Base-by-base conservation (phyloP, 441 rosid genomes). In the Populus tomentosa region DNA sequence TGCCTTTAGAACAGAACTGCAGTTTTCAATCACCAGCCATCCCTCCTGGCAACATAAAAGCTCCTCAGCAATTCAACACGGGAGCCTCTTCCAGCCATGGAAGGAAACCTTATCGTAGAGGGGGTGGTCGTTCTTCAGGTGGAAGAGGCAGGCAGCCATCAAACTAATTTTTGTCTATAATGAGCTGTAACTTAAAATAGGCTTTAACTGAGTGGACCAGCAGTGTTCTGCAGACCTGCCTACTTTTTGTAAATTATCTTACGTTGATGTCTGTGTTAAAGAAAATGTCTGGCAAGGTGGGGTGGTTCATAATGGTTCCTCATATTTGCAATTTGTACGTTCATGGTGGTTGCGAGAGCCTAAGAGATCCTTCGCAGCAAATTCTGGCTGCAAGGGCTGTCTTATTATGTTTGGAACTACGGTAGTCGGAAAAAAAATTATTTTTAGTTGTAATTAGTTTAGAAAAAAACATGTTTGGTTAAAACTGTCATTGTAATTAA, bases 1-100 rank as follows among this genome's bases (percentile, higher is more conserved):
- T 30, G 10, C 68, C 33, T 20, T 24, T 67, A 20, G 78, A 77
- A 30, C 89, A 82, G 80, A 81, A 74, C 70, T 5, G 56, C 46
- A 83, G 82, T 65, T 61, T 46, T 69, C 86, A 80, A 20, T 70
- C 61, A 61, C 80, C 82, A 38, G 72, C 50, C 10, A 74, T 32
- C 59, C 6, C 46, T 74, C 75, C 84, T 62, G 75, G 77, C 30
- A 75, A 42, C 78, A n/a, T 69, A 73, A 85, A 78, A 79, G 80
- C 86, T 59, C 82, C 85, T n/a, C 87, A 82, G 77, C 85, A 82
- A 68, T 88, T 91, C 79, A 89, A 81, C 72, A 28, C 14, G 14
- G 88, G 93, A 23, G 80, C 87, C 63, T 77, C 89, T 68, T 83
- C 89, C 4, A 65, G 77, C 42, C 85, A 75, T 10, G 94, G 91